These are phyloP conservation scores for Colletotrichum godetiae DNA, from an alignment of 2,329 filamentous ascomycete genomes.

Conservation along the genomic window DNA sequence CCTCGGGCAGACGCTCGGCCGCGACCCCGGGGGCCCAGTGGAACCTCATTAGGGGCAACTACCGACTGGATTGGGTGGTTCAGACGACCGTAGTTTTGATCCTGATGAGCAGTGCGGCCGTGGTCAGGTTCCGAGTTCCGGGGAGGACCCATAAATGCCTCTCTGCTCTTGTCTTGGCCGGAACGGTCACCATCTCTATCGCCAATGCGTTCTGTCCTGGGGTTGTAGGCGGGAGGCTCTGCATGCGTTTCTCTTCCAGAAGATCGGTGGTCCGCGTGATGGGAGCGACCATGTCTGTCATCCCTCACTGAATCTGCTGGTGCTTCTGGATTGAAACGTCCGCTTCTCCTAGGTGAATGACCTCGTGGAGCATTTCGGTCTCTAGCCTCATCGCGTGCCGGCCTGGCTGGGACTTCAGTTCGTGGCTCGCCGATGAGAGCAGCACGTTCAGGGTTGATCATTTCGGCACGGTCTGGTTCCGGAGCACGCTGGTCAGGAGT, in stretches of 20 bases:
- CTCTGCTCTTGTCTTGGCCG: conserved; percentile 53
- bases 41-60: conserved; percentile 53
- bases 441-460: conserved; percentile 61
- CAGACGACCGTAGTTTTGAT: conserved; percentile 72
- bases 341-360: conserved; percentile 63
- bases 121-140: conserved; percentile 62
- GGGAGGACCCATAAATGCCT: conserved; percentile 50
- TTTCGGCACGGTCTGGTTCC: conserved; percentile 45
- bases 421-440: conserved; percentile 55
- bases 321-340: conserved; percentile 46
- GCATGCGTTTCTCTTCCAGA: conserved; percentile 46
- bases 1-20: conserved; percentile 56
- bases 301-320: conserved; percentile 55
- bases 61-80: conserved; percentile 63
- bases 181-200: conserved; percentile 54
- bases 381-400: conserved; percentile 53
- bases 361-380: conserved; percentile 46
- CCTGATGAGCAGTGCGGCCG: conserved; percentile 62
- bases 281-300: conserved; percentile 58
- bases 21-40: conserved; percentile 67
- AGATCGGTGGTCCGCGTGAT: conserved; percentile 48
- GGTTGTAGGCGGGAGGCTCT: conserved; percentile 39
- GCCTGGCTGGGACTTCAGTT: conserved; percentile 48
- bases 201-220: conserved; percentile 52
- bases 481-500: conserved; percentile 41